A percentile compares a stretch with the other conserved stretches of the same genome.
Conservation (phyloP, 2,329 filamentous ascomycete species). For the Fusarium incarnatum region DNA sequence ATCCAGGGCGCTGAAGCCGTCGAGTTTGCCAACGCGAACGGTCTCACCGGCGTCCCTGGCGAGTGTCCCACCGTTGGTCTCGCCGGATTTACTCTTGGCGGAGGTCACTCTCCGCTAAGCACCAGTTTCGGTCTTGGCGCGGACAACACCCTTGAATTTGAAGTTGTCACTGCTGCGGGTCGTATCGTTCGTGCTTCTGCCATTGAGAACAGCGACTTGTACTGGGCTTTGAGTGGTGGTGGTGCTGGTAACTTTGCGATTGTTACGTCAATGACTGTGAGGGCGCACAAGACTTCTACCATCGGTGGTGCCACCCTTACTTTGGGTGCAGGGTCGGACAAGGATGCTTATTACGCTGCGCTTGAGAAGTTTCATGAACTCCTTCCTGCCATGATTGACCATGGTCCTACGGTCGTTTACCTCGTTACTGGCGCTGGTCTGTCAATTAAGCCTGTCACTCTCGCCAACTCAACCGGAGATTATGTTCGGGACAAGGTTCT, state of each 20-base stretch:
- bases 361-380: slow-evolving; percentile 45
- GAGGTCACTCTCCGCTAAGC: slow-evolving; percentile 63
- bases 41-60: slow-evolving; percentile 64
- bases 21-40: slow-evolving; percentile 58
- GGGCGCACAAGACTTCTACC: slow-evolving; percentile 58
- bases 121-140: slow-evolving; percentile 68
- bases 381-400: slow-evolving; percentile 56
- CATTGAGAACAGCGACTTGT: slow-evolving; percentile 65
- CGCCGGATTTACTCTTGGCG: slow-evolving; percentile 70
- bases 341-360: slow-evolving; percentile 35
- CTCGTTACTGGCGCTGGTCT: slow-evolving; percentile 49
- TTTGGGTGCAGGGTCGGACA: slow-evolving; percentile 11
- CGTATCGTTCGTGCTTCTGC: slow-evolving; percentile 60
- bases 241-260: slow-evolving; percentile 70
- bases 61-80: slow-evolving; percentile 67
- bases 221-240: slow-evolving; percentile 72
- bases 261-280: slow-evolving; percentile 66
- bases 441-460: slow-evolving; percentile 57
- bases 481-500: slow-evolving; percentile 58
- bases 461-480: slow-evolving; percentile 56
- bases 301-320: slow-evolving; percentile 50
- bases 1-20: slow-evolving; percentile 62
- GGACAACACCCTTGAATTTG: slow-evolving; percentile 68
- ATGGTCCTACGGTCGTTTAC: slow-evolving; percentile 61
- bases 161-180: slow-evolving; percentile 66